A percentile compares a stretch with the other conserved stretches of the same genome.
These are phyloP conservation scores for Pestalotiopsis fici DNA, from an alignment of 2,329 filamentous ascomycete genomes.

Conservation along the genomic window DNA sequence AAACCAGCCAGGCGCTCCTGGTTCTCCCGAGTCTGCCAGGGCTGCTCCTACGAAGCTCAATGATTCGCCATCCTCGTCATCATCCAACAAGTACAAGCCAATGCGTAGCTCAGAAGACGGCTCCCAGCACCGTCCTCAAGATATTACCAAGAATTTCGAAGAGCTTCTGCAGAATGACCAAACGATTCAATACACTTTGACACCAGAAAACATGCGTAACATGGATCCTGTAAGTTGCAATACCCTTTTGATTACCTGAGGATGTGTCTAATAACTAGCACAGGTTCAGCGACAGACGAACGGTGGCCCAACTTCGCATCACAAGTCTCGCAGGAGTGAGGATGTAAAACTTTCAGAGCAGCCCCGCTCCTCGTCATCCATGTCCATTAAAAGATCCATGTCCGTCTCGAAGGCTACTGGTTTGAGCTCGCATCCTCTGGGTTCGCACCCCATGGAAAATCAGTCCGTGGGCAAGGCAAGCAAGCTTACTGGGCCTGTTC, in stretches of 20 bases:
- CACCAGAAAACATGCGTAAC: slow-evolving; percentile 76
- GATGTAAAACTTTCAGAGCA: slow-evolving; percentile 40
- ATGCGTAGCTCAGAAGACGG: slow-evolving; percentile 62
- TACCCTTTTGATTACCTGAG: neutral
- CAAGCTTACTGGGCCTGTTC: slow-evolving; percentile 27
- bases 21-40: slow-evolving; percentile 28
- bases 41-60: slow-evolving; percentile 41
- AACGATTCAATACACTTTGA: slow-evolving; percentile 81
- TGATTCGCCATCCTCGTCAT: slow-evolving; percentile 53
- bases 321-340: slow-evolving; percentile 47
- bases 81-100: slow-evolving; percentile 51
- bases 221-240: slow-evolving; percentile 66
- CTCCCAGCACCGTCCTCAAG: slow-evolving; percentile 47
- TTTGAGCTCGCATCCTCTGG: slow-evolving; percentile 36
- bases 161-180: slow-evolving; percentile 80
- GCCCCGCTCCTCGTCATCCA: slow-evolving; percentile 45
- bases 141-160: slow-evolving; percentile 71
- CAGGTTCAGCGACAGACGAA: slow-evolving; percentile 24
- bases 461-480: slow-evolving; percentile 20
- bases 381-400: slow-evolving; percentile 39
- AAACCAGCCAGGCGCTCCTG: slow-evolving; percentile 14
- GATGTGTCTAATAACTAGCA: neutral
- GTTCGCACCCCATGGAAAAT: slow-evolving; percentile 19
- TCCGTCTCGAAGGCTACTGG: slow-evolving; percentile 41
- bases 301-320: slow-evolving; percentile 40